These are phyloP conservation scores for Suhomyces sp. DNA, from an alignment of 805 yeast species.

Conservation along the genomic window DNA sequence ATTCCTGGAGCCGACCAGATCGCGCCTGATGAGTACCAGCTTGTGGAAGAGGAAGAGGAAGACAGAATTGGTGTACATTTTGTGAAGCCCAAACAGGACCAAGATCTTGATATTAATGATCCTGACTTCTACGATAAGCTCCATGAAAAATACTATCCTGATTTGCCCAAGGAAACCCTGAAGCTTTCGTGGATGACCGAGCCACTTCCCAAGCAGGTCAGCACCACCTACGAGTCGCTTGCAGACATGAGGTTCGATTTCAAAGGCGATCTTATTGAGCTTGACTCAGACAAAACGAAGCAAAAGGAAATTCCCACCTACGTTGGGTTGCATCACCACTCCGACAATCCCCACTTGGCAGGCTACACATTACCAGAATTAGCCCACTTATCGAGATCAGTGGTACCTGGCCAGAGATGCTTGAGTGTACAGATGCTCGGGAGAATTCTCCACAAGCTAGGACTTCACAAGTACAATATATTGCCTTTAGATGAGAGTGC, in stretches of 20 bases:
- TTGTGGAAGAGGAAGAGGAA: slow-evolving; percentile 34
- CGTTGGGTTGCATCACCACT: slow-evolving; percentile 86
- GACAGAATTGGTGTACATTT: slow-evolving; percentile 57
- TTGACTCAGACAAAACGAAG: slow-evolving; percentile 26
- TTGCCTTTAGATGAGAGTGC: slow-evolving; percentile 42
- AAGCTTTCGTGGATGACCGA: slow-evolving; percentile 92
- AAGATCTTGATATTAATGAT: slow-evolving; percentile 60
- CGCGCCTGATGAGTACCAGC: slow-evolving; percentile 43
- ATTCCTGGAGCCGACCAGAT: slow-evolving; percentile 39
- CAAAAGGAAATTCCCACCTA: slow-evolving; percentile 44
- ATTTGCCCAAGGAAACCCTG: slow-evolving; percentile 76
- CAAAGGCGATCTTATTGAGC: slow-evolving; percentile 68
- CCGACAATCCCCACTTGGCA: slow-evolving; percentile 82
- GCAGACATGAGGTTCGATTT: slow-evolving; percentile 85
- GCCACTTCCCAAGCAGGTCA: slow-evolving; percentile 42
- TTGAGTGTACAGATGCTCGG: slow-evolving; percentile 87
- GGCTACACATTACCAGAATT: slow-evolving; percentile 89
- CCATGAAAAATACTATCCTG: slow-evolving; percentile 85
- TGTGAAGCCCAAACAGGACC: slow-evolving; percentile 47
- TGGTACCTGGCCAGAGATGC: slow-evolving; percentile 80
- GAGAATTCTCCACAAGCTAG: slow-evolving; percentile 77
- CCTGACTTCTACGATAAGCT: slow-evolving; percentile 76
- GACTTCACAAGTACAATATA: slow-evolving; percentile 56
- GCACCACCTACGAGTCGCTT: slow-evolving; percentile 50
- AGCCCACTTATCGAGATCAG: slow-evolving; percentile 73